Evolutionary conservation across 148 eudicot species (phyloP).

Genomic region (Beta vulgaris): DNA sequence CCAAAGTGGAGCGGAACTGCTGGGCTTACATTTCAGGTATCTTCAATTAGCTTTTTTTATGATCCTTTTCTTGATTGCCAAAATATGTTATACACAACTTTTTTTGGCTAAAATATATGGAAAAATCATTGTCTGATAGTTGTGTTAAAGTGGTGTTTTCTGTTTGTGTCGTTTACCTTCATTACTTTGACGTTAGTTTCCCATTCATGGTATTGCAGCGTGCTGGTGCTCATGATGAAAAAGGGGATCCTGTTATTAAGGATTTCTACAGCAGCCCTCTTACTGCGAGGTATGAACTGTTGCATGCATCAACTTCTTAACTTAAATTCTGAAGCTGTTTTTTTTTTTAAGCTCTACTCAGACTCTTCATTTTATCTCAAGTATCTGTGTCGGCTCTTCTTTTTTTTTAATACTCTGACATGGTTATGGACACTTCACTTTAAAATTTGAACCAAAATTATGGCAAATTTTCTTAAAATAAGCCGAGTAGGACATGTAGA

Average conservation of each 20-base stretch:
- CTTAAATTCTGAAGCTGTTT: slow-evolving; percentile 1
- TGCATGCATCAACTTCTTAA: not conserved
- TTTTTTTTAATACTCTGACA: too few species aligned
- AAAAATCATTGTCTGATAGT: not conserved
- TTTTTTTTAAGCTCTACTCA: too few species aligned
- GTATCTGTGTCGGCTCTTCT: too few species aligned
- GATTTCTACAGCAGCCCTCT: slow-evolving; percentile 81
- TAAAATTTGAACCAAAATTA: too few species aligned
- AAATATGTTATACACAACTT: not conserved
- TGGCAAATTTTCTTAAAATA: too few species aligned
- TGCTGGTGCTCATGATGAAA: slow-evolving; percentile 95
- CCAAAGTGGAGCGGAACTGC: slow-evolving; percentile 99
- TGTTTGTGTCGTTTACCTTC: not conserved
- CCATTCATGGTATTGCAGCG: slow-evolving; percentile 44
- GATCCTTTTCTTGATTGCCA: not conserved
- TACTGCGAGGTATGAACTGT: slow-evolving; percentile 67
- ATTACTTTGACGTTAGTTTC: not conserved
- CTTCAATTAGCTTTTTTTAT: not conserved
- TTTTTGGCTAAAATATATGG: not conserved
- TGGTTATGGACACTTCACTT: too few species aligned
- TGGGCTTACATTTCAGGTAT: slow-evolving; percentile 92
- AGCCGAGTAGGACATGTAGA: too few species aligned
- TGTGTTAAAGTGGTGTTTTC: not conserved
- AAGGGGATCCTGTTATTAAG: slow-evolving; percentile 80
- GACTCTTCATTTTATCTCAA: too few species aligned